These are phyloP conservation scores for Neoboletus magnificus DNA, from an alignment of 768 basidiomycete genomes.

Conservation along the genomic window DNA sequence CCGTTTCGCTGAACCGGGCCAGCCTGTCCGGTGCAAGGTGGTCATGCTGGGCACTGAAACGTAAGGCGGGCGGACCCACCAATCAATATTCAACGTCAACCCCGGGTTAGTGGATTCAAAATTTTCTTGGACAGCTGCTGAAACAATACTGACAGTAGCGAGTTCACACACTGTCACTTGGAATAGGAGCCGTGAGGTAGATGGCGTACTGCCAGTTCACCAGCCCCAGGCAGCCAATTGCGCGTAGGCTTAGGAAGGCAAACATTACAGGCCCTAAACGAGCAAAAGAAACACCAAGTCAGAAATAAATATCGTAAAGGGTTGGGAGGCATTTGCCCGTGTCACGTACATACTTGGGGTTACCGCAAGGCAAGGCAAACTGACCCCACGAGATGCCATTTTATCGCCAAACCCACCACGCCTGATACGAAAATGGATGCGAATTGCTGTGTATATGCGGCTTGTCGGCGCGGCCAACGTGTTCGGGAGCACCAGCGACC, in stretches of 20 bases:
- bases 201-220: not conserved
- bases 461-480: not conserved
- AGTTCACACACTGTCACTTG: not conserved
- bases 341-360: not conserved
- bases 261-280: not conserved
- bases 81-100: no score
- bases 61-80: conserved; percentile 24
- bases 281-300: no score
- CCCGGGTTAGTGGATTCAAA: conserved; percentile 43
- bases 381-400: not conserved
- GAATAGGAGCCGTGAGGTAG: no score
- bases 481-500: not conserved
- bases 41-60: not conserved
- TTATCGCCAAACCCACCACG: not conserved
- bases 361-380: no score
- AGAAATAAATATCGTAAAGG: no score
- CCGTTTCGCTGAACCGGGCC: no score
- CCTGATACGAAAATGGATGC: not conserved
- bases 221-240: not conserved
- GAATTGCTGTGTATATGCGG: not conserved
- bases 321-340: not conserved
- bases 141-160: not conserved
- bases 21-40: conserved; percentile 44
- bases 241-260: no score
- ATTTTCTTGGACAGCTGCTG: conserved; percentile 29